A percentile compares a stretch with the other conserved stretches of the same genome.
phyloP scores from a whole-genome alignment of 441 rosid genomes.

The Adansonia rubrostipa region DNA sequence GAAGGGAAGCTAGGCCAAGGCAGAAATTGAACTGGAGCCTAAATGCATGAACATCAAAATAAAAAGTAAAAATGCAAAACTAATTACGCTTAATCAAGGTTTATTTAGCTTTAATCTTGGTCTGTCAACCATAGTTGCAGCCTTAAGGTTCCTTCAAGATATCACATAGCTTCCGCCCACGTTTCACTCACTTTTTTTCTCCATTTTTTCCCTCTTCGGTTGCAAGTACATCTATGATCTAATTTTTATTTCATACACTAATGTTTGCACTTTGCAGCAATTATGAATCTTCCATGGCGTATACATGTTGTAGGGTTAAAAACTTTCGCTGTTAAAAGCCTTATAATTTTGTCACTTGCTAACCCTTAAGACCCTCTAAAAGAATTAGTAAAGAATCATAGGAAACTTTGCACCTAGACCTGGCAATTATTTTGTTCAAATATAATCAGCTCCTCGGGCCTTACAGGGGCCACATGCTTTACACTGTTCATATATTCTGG shows the following conservation, averaged over 20 bases:
- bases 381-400: not conserved
- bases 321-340: not conserved
- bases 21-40: not conserved
- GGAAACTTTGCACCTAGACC: too few species aligned
- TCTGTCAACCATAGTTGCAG: not conserved
- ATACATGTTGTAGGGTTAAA: not conserved
- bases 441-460: not conserved
- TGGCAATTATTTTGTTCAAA: too few species aligned
- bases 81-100: not conserved
- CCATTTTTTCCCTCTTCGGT: not conserved
- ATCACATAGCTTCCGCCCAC: not conserved
- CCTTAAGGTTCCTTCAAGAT: slow-evolving; percentile 4
- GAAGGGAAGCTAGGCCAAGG: not conserved
- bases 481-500: not conserved
- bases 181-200: not conserved
- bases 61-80: too few species aligned
- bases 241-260: not conserved
- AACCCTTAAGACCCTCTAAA: not conserved
- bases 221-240: not conserved
- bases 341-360: not conserved
- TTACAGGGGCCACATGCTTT: not conserved
- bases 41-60: too few species aligned
- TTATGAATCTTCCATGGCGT: slow-evolving; percentile 10
- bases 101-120: not conserved
- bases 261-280: slow-evolving; percentile 2